phyloP scores from a whole-genome alignment of 306 rosid genomes.

The Arachis stenosperma region DNA sequence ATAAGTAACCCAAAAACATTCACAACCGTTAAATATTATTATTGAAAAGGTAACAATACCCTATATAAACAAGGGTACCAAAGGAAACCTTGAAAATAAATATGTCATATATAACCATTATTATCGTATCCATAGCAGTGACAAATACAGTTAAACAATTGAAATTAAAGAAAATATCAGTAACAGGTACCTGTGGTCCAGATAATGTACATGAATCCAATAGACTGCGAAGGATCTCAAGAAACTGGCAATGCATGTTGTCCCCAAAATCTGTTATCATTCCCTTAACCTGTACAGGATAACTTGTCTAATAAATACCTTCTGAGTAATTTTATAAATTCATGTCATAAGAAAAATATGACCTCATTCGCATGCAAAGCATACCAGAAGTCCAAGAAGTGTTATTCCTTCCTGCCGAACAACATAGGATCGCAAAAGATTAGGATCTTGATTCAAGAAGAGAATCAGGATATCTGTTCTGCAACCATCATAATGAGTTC shows the following conservation, averaged over 20 bases:
- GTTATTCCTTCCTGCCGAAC: conserved; percentile 84
- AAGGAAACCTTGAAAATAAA: not conserved
- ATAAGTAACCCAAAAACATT: too few relatives aligned
- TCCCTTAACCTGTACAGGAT: conserved; percentile 76
- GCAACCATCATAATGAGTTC: conserved; percentile 72
- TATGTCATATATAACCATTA: not conserved
- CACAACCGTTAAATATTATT: too few relatives aligned
- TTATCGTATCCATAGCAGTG: conserved; percentile 1
- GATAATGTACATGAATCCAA: conserved; percentile 83
- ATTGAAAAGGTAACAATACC: too few relatives aligned
- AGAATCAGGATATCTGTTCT: conserved; percentile 98
- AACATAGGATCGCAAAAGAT: conserved; percentile 87
- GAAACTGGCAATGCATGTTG: conserved; percentile 95
- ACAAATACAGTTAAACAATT: conserved; percentile 9
- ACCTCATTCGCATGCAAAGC: conserved; percentile 31
- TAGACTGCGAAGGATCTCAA: conserved; percentile 92
- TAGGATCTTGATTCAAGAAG: conserved; percentile 97
- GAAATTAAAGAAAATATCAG: conserved; percentile 26
- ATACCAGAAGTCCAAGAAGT: conserved; percentile 88
- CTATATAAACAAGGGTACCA: too few relatives aligned
- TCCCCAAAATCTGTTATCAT: conserved; percentile 92
- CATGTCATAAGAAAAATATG: conserved; percentile 28
- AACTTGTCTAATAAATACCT: conserved; percentile 28
- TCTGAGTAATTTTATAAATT: not conserved
- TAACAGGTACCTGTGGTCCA: conserved; percentile 78